Evolutionary conservation across 495 filamentous ascomycete species (phyloP).

Genomic region (Niebla homalea): DNA sequence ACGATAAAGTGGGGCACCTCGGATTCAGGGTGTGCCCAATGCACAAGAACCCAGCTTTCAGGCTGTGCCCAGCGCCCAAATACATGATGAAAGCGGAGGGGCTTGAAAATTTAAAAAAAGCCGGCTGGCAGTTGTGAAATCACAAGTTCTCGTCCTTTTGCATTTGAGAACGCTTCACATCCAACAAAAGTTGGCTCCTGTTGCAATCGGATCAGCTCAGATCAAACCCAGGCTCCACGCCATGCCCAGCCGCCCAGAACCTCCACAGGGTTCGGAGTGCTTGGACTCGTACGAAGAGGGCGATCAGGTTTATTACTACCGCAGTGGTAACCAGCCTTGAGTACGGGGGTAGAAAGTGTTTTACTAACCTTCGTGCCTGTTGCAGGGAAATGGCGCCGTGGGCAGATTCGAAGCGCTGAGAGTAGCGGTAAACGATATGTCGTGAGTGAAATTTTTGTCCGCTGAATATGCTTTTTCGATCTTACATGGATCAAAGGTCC

Average conservation of each 20-base stretch:
- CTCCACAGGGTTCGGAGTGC: conserved; percentile 3
- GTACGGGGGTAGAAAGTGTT: background rate
- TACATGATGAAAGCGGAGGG: background rate
- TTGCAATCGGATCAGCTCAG: background rate
- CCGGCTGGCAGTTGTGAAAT: background rate
- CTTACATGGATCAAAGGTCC: conserved; percentile 5
- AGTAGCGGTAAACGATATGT: conserved; percentile 10
- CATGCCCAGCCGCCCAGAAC: conserved; percentile 1
- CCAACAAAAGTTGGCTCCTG: background rate
- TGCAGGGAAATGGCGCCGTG: conserved; percentile 10
- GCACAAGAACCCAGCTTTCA: background rate
- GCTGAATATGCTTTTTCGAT: background rate
- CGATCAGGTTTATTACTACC: conserved; percentile 8
- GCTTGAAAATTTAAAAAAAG: background rate
- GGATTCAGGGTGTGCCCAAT: background rate
- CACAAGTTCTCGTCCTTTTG: background rate
- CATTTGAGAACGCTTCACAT: background rate
- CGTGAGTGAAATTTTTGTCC: background rate
- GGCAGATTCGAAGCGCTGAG: conserved; percentile 3
- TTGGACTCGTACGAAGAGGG: conserved; percentile 1
- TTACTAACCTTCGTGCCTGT: background rate
- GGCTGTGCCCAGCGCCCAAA: background rate
- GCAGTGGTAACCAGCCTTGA: conserved; percentile 7
- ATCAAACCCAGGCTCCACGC: background rate
- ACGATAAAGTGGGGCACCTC: background rate